Conservation (phyloP, 106 monocot species). For the Apostasia ramifera region DNA sequence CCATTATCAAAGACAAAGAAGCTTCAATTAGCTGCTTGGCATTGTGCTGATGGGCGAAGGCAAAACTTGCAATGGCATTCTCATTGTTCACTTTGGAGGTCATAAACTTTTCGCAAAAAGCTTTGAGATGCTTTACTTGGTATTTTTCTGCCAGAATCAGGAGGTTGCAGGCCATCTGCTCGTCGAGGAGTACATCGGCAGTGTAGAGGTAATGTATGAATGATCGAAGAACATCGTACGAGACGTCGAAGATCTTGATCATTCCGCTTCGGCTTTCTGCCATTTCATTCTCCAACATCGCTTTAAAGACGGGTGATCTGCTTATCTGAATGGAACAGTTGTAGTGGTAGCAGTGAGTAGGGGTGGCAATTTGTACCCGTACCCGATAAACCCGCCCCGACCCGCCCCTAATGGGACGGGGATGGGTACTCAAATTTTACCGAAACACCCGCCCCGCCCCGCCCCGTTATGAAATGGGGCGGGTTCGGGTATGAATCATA, state of each 20-base stretch:
- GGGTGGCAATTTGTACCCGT: too few species aligned
- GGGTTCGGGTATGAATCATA: too few species aligned
- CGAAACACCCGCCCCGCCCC: too few species aligned
- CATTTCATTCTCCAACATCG: slow-evolving; percentile 94
- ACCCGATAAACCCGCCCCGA: too few species aligned
- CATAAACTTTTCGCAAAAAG: slow-evolving; percentile 82
- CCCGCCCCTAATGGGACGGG: too few species aligned
- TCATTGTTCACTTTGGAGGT: slow-evolving; percentile 83
- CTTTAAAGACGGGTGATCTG: slow-evolving; percentile 86
- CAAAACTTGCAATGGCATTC: slow-evolving; percentile 59
- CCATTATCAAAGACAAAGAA: slow-evolving; percentile 56
- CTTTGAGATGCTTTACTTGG: slow-evolving; percentile 88
- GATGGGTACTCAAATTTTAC: too few species aligned
- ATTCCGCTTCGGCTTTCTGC: slow-evolving; percentile 78
- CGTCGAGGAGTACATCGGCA: slow-evolving; percentile 76
- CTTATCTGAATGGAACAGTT: slow-evolving; percentile 41
- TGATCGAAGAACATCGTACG: slow-evolving; percentile 69
- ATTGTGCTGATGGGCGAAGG: slow-evolving; percentile 70
- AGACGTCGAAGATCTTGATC: slow-evolving; percentile 72
- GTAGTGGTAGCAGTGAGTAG: too few species aligned
- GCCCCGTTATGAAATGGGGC: too few species aligned
- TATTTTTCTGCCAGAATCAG: slow-evolving; percentile 83
- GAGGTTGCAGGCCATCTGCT: slow-evolving; percentile 68
- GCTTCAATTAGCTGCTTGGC: slow-evolving; percentile 63
- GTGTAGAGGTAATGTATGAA: slow-evolving; percentile 91